A percentile compares a stretch with the other conserved stretches of the same genome.
These are phyloP conservation scores for Circinella minor DNA, from an alignment of 371 early-diverging fungal genomes.

Conservation along the genomic window DNA sequence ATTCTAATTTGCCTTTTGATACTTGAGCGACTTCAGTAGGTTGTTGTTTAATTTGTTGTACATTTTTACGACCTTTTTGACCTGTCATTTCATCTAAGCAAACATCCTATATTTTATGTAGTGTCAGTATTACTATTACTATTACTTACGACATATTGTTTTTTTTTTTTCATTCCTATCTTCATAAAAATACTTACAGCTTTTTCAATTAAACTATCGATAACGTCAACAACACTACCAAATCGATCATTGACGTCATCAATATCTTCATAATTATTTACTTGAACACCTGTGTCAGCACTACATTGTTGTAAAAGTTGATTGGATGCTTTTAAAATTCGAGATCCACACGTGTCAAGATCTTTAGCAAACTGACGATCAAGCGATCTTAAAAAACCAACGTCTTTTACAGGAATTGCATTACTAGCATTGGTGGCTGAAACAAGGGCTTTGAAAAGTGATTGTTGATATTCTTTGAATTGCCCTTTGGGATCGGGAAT, in stretches of 20 bases:
- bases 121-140: no score
- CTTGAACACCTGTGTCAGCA: slow-evolving; percentile 31
- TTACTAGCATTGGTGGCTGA: slow-evolving; percentile 70
- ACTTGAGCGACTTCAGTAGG: slow-evolving; percentile 63
- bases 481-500: slow-evolving; percentile 49
- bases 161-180: no score
- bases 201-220: slow-evolving; percentile 84
- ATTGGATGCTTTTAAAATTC: slow-evolving; percentile 65
- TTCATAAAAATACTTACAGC: slow-evolving; percentile 57
- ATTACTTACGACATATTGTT: no score
- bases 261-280: slow-evolving; percentile 48
- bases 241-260: slow-evolving; percentile 79
- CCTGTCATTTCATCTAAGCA: slow-evolving; percentile 62
- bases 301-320: slow-evolving; percentile 56
- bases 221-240: slow-evolving; percentile 70
- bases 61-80: slow-evolving; percentile 32
- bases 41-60: slow-evolving; percentile 42
- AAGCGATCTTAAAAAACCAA: slow-evolving; percentile 74
- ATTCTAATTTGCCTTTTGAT: slow-evolving; percentile 47
- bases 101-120: slow-evolving; percentile 36
- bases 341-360: slow-evolving; percentile 54
- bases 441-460: slow-evolving; percentile 63
- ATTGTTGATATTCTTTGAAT: slow-evolving; percentile 61
- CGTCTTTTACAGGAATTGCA: slow-evolving; percentile 64
- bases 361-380: slow-evolving; percentile 63